Conservation (phyloP, 208 protist genomes). For the Crithidia bombi region DNA sequence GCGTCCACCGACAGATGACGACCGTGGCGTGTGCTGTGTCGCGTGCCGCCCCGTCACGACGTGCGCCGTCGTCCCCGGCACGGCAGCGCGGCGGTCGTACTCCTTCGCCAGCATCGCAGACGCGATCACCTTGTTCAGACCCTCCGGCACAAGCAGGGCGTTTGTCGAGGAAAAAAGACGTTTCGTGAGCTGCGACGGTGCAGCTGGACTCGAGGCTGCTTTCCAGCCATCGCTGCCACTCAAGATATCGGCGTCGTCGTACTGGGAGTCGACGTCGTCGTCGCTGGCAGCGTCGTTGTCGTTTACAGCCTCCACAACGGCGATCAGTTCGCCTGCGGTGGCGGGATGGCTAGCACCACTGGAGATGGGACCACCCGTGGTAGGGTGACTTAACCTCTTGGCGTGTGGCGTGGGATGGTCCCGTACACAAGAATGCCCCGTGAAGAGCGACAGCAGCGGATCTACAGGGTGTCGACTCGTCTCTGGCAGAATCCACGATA, state of each 20-base stretch:
- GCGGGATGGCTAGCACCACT: not conserved
- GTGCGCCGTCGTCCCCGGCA: not conserved
- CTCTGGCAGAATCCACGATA: conserved; percentile 36
- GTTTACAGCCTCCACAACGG: not conserved
- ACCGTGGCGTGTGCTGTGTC: not conserved
- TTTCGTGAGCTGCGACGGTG: not conserved
- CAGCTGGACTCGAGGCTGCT: not conserved
- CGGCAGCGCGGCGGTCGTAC: not conserved
- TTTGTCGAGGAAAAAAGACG: not conserved
- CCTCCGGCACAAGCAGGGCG: conserved; percentile 2
- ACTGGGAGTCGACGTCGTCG: conserved; percentile 12
- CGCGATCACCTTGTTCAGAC: conserved; percentile 14
- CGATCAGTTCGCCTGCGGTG: not conserved
- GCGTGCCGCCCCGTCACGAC: not conserved
- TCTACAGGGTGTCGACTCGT: conserved; percentile 55
- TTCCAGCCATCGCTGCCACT: not conserved
- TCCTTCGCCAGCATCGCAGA: not conserved
- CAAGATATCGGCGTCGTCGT: conserved; percentile 5
- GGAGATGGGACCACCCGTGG: not conserved
- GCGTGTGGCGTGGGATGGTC: not conserved
- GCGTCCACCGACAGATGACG: not conserved
- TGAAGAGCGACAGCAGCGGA: conserved; percentile 30
- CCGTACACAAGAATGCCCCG: conserved; percentile 3
- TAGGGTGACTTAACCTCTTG: not conserved
- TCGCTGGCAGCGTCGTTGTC: conserved; percentile 3